phyloP scores from a whole-genome alignment of 2,329 filamentous ascomycete species.

The Neurospora sp. region DNA sequence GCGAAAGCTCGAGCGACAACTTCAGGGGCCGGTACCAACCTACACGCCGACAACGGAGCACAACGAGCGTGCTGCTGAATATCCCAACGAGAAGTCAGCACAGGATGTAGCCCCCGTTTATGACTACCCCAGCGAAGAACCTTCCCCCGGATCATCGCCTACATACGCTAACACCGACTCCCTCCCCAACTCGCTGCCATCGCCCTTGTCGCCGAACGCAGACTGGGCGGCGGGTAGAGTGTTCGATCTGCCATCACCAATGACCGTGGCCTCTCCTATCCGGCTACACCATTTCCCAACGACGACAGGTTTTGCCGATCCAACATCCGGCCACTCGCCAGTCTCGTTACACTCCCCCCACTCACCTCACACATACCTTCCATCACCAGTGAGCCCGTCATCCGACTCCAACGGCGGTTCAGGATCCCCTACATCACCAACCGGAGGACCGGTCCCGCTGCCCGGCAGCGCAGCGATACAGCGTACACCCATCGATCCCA shows the following conservation, averaged over 20 bases:
- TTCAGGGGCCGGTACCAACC: constrained; percentile 39
- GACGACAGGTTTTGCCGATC: constrained; percentile 17
- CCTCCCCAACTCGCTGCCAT: constrained; percentile 33
- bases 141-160: constrained; percentile 24
- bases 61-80: not conserved
- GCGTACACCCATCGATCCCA: constrained; percentile 40
- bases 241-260: constrained; percentile 34
- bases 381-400: constrained; percentile 18
- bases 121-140: constrained; percentile 24
- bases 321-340: constrained; percentile 17
- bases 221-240: constrained; percentile 30
- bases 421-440: constrained; percentile 18
- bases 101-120: constrained; percentile 24
- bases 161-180: constrained; percentile 30
- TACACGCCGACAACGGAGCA: constrained; percentile 29
- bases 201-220: constrained; percentile 36
- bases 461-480: constrained; percentile 28
- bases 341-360: constrained; percentile 15
- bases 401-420: constrained; percentile 20
- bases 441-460: constrained; percentile 21
- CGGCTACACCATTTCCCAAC: constrained; percentile 20
- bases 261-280: constrained; percentile 26
- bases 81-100: constrained; percentile 20
- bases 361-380: constrained; percentile 17
- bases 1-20: constrained; percentile 40